A percentile compares a stretch with the other conserved stretches of the same genome.
These are phyloP conservation scores for Leccinellum rugosiceps DNA, from an alignment of 768 basidiomycete genomes.

Conservation along the genomic window DNA sequence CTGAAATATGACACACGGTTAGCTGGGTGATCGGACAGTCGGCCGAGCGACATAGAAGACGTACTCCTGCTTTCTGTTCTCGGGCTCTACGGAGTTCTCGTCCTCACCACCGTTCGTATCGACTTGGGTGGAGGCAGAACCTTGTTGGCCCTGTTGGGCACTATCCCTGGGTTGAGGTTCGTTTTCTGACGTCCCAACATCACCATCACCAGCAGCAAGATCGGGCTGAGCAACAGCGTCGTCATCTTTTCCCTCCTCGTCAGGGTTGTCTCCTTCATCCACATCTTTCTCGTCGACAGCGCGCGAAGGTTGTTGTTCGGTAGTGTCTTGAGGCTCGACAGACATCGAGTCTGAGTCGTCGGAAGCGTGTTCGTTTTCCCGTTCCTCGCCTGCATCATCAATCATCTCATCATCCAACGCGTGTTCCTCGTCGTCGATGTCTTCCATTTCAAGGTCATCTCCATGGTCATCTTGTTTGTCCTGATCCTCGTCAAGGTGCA, in stretches of 20 bases:
- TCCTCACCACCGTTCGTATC: constrained; percentile 10
- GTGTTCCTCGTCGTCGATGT: constrained; percentile 34
- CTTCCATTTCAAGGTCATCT: constrained; percentile 34
- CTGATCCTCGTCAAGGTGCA: constrained; percentile 52
- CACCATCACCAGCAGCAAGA: constrained; percentile 27
- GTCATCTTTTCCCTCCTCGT: constrained; percentile 27
- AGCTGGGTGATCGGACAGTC: neutral
- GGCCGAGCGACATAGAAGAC: neutral
- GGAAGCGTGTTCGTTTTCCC: constrained; percentile 5
- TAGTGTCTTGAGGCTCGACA: constrained; percentile 25
- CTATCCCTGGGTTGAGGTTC: constrained; percentile 17
- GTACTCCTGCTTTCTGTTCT: constrained; percentile 12
- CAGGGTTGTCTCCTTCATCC: constrained; percentile 26
- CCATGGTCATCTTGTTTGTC: constrained; percentile 27
- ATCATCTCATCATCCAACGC: constrained; percentile 24
- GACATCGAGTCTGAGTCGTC: constrained; percentile 22
- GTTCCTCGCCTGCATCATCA: constrained; percentile 19
- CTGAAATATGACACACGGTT: constrained; percentile 9
- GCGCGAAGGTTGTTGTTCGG: constrained; percentile 15
- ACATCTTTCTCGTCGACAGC: constrained; percentile 15
- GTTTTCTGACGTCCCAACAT: constrained; percentile 15
- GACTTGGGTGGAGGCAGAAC: constrained; percentile 11
- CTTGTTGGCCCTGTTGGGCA: constrained; percentile 21
- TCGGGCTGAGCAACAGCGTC: constrained; percentile 37
- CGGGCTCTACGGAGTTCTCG: constrained; percentile 28